Base-by-base conservation (phyloP, 192 early-diverging fungal genomes). In the Coemansia sp. region DNA sequence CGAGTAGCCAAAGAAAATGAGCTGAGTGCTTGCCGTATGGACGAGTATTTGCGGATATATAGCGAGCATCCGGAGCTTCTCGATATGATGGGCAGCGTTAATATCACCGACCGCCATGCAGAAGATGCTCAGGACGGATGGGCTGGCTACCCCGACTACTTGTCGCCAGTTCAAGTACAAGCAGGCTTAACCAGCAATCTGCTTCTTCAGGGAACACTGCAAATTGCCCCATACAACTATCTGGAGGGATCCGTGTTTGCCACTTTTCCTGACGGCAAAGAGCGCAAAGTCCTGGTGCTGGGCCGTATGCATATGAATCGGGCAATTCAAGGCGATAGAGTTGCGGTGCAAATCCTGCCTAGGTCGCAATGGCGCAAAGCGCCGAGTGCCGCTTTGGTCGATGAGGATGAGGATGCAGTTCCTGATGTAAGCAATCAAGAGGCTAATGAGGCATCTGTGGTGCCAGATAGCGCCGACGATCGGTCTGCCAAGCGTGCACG, bases 271-370 rank as follows among this genome's bases (percentile, higher is more conserved):
- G 83, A 93, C 48, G 91, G 89, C 42, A 84, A 83, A 39, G 87
- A 90, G 48, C 75, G 70, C 18, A 82, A 81, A 7, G 82, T 99
- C 31, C 81, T 89, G 53, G 85, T 99, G 45, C 37, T 90, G 3
- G 94, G 94, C 33, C 85, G 94, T 6, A 72, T 79, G 21, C 62
- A 91, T 54, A 80, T 97, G 76, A 99, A 97, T 63, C 86, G 97
- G 35, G 91, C 86, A 28, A 82, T 95, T 9, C 90, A 96, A 66
- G 94, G 94, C 13, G 97, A 99, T 68, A 75, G 86, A 14, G 83
- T 99, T 14, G 97, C 89, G 10, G 84, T 99, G 8, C 81, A 95
- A 53, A 50, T 99, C 3, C 60, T 96, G 35, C 93, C 97, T 12
- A 81, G 83, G 39, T 80, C 81, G 30, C 86, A 94, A 68, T 99